Percentiles rank a stretch among this genome's conserved stretches.
Conservation (phyloP, 805 yeast species). For the Ogataea nakhonphanomensis region DNA sequence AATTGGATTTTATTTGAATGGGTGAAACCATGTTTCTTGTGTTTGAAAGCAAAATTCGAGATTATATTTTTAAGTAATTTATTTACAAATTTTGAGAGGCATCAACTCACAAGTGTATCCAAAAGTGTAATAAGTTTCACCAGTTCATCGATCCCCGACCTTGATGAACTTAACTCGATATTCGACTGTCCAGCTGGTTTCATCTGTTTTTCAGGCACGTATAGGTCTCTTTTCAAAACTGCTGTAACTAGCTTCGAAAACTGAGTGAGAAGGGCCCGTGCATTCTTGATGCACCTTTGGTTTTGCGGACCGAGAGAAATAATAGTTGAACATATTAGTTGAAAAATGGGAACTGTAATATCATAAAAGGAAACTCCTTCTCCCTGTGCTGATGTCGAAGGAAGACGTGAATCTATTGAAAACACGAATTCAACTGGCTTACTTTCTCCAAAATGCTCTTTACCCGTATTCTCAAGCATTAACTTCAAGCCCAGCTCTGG, state of each 20-base stretch:
- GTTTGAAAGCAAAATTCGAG: not conserved
- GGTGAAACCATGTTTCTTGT: slow-evolving; percentile 51
- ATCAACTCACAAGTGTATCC: slow-evolving; percentile 23
- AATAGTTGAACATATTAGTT: slow-evolving; percentile 60
- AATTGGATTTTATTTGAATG: slow-evolving; percentile 67
- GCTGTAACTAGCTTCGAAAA: slow-evolving; percentile 58
- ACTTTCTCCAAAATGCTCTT: slow-evolving; percentile 5
- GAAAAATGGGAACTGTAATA: slow-evolving; percentile 69
- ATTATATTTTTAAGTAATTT: not conserved
- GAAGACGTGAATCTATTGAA: slow-evolving; percentile 50
- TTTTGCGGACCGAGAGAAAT: slow-evolving; percentile 79
- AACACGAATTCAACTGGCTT: slow-evolving; percentile 42
- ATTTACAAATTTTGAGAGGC: not conserved
- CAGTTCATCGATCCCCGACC: slow-evolving; percentile 23
- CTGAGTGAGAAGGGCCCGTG: slow-evolving; percentile 46
- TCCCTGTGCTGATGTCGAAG: slow-evolving; percentile 23
- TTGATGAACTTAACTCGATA: not conserved
- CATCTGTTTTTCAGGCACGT: slow-evolving; percentile 13
- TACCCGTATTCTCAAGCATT: slow-evolving; percentile 17
- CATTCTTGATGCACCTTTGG: slow-evolving; percentile 51
- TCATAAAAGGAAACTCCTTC: slow-evolving; percentile 56
- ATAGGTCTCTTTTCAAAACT: slow-evolving; percentile 33
- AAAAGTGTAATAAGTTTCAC: slow-evolving; percentile 29
- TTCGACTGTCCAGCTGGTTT: not conserved
- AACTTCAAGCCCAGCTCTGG: slow-evolving; percentile 70